Conservation (phyloP, 169 alveolate species). For the Cryptosporidium sp. region DNA sequence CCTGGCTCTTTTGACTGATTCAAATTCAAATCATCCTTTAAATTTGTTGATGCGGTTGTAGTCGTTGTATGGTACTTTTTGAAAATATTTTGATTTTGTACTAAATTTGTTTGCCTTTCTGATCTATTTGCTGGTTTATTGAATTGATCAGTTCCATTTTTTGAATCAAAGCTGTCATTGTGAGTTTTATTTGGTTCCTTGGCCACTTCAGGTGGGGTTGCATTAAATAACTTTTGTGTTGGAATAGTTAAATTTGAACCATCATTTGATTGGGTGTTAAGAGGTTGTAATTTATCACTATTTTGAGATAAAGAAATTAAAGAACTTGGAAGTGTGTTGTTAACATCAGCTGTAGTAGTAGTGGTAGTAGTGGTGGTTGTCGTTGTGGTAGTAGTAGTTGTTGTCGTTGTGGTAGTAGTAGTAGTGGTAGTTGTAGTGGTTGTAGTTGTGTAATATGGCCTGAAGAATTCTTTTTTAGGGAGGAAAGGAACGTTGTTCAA, state of each 20-base stretch:
- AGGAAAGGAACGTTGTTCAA: conserved; percentile 3
- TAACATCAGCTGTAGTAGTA: not conserved
- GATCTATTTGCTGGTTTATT: not conserved
- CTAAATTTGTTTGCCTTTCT: not conserved
- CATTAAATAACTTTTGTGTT: not conserved
- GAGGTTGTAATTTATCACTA: not conserved
- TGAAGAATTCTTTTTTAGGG: conserved; percentile 21
- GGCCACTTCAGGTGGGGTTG: not conserved
- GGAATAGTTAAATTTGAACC: not conserved
- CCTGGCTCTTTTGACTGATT: not conserved
- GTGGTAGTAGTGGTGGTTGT: conserved; percentile 44
- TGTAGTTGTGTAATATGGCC: not conserved
- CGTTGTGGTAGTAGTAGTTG: not conserved
- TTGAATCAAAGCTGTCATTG: not conserved
- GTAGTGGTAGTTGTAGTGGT: conserved; percentile 25
- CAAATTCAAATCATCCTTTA: not conserved
- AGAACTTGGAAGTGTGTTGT: not conserved
- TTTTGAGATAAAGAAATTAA: not conserved
- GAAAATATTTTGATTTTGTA: not conserved
- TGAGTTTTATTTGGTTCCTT: not conserved
- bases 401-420: conserved; percentile 7
- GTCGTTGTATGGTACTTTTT: not conserved
- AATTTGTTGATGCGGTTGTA: not conserved
- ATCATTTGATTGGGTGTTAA: not conserved
- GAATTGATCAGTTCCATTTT: too few relatives aligned